These are phyloP conservation scores for Aureobasidium lini DNA, from an alignment of 2,329 filamentous ascomycete genomes.

Conservation along the genomic window DNA sequence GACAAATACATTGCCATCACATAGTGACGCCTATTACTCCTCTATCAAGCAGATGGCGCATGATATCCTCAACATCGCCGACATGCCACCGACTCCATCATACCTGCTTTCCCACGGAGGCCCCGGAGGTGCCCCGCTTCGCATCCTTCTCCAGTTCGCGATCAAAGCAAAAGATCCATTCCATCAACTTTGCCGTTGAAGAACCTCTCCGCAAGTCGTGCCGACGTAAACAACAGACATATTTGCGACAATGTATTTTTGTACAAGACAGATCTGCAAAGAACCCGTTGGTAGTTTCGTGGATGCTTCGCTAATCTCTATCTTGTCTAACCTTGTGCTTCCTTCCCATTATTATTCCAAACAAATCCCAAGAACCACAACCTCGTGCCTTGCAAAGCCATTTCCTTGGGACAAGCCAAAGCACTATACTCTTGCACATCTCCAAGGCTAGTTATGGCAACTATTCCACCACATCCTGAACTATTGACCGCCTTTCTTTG, in stretches of 20 bases:
- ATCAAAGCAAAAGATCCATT: not conserved
- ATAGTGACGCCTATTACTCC: not conserved
- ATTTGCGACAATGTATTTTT: not conserved
- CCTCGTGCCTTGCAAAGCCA: not conserved
- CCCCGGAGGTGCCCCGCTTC: slow-evolving; percentile 1
- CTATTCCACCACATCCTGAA: too few species aligned
- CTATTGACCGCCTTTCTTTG: not conserved
- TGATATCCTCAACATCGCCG: not conserved
- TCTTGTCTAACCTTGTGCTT: not conserved
- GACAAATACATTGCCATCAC: not conserved
- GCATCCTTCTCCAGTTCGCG: not conserved
- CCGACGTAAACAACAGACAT: not conserved
- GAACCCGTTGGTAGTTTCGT: not conserved
- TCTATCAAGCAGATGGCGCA: not conserved
- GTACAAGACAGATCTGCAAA: not conserved
- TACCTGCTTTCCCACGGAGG: not conserved
- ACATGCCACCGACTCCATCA: slow-evolving; percentile 8
- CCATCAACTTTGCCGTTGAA: not conserved
- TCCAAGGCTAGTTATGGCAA: too few species aligned
- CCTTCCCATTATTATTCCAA: not conserved
- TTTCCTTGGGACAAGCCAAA: too few species aligned
- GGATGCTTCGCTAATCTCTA: slow-evolving; percentile 4
- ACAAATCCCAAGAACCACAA: not conserved
- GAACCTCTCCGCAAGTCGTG: not conserved
- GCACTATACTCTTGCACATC: too few species aligned